These are phyloP conservation scores for Zygnema circumcarinatum DNA, from an alignment of 139 green algal species.

Conservation along the genomic window DNA sequence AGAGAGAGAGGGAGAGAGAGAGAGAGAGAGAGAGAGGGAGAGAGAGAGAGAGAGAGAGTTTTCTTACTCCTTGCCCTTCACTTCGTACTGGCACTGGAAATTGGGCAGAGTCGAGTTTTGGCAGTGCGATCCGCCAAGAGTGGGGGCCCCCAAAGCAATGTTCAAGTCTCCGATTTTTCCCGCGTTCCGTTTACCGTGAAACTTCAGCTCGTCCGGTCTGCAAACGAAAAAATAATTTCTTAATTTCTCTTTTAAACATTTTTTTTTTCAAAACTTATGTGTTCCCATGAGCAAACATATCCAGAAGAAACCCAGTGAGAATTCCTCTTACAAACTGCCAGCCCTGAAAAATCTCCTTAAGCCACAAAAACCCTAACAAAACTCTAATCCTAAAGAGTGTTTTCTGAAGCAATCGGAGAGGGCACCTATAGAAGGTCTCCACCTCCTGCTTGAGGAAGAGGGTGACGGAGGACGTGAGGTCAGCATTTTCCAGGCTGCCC, in stretches of 20 bases:
- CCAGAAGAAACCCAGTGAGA: no score
- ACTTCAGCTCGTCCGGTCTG: slow-evolving; percentile 50
- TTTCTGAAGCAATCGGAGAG: no score
- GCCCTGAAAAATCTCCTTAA: no score
- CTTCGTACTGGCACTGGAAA: not conserved
- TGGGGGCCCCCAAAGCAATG: not conserved
- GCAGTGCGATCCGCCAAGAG: not conserved
- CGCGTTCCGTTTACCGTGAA: slow-evolving; percentile 9
- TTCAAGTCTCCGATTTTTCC: slow-evolving; percentile 18
- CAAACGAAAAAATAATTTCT: not conserved
- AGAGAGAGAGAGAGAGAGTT: not conserved
- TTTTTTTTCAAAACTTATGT: no score
- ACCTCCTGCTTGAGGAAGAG: slow-evolving; percentile 21
- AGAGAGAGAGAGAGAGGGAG: not conserved
- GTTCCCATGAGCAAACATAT: no score
- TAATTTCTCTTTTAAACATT: not conserved
- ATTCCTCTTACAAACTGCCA: no score
- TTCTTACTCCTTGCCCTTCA: slow-evolving; percentile 14
- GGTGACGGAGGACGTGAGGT: slow-evolving; percentile 5
- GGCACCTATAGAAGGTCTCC: slow-evolving; percentile 6
- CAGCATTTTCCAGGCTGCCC: not conserved
- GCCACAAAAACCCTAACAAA: no score
- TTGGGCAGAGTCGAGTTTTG: not conserved
- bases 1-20: not conserved
- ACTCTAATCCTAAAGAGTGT: no score